Evolutionary conservation across 768 basidiomycete species (phyloP), one percentile per base, ranked within the genome.

Genomic region (Fomitopsis pulvina): DNA sequence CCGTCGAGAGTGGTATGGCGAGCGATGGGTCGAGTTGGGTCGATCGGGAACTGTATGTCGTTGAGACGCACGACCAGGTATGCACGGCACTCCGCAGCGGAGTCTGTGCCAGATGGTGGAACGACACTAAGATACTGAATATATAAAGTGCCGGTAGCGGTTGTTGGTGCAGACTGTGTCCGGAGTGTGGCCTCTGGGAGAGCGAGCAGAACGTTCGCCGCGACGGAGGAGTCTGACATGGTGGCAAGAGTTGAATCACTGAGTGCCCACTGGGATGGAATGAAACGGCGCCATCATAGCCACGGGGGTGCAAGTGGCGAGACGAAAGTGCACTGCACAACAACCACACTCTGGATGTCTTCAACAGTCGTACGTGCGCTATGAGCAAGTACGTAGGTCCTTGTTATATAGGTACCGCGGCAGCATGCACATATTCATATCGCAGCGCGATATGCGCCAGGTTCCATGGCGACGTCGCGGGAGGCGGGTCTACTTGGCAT

Each of bases 1-100:
- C 66, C 71, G 11, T 67, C 54, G 8, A 55, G 58, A 34, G 59
- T 55, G 18, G 75, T 63, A 1, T 63, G 56, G 43, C 74, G 70
- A 3, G 65, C 65, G 46, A 87, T 71, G 5, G 67, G 49, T 18
- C 74, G 68, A 3, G 71, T 64, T 1, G 86, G 85, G 47, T 85
- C 79, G 24, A 89, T 65, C 7, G 81, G 78, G 21, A 73, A 67
- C 58, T 88, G 85, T 39, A 77, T 71, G 2, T 64, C 34, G 51
- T 78, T 74, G 14, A 87, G 61, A 29, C 74, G 74, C 40, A 87
- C 61, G 20, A 88, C 79, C 47, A 89, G 79, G 64, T 80, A 87
- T 47, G 85, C 73, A 7, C 14, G 18, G 34, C 34, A 18, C 34
- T 14, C 34, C 14, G 66, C 45, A 14, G 50, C 32, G 25, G 53